Evolutionary conservation across 352 stramenopile species (phyloP), one percentile per base, ranked within the genome.

Genomic region (Hyaloperonospora brassicae): DNA sequence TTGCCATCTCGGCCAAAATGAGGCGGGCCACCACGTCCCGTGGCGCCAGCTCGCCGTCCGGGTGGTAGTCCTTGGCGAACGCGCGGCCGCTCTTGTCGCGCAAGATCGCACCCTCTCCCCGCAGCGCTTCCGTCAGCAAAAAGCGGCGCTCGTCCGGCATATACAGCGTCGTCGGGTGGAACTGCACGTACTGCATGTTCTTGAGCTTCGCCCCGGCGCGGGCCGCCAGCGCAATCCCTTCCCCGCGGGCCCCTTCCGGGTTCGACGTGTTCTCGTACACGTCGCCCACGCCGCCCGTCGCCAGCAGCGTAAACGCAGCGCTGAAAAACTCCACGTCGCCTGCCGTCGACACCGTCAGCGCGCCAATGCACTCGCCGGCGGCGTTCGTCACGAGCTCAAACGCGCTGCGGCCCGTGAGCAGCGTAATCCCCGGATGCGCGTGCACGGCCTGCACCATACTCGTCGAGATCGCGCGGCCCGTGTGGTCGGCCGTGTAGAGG

Each of bases 111-210:
- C 92, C 93, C 58, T 97, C 90, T 8, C 93, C 92, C 52, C 93
- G 79, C 40, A 98, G 61, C 1, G 93, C 92, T 66, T 98, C 93
- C 0, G 89, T 97, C 13, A 98, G 59, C 24, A 98, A 55, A 57
- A 98, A 98, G 35, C 90, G 81, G 35, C 84, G 72, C 64, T 97
- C 85, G 14, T 73, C 67, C 1, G 89, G 88, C 23, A 97, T 82
- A 65, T 80, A 96, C n/a, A 98, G 60, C 17, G 93, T 95, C 7
- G 93, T 98, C 7, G 93, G 93, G 66, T 98, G 93, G 60, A 98
- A 98, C 72, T 98, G 93, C 23, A 98, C 89, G 61, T 97, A 98
- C 71, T 98, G 90, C 86, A 97, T 91, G 63, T 97, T 89, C 63
- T 89, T 82, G 27, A 92, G 72, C 48, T 64, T 69, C 14, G 80